Evolutionary conservation across 352 stramenopile genomes (phyloP).

Genomic region (Globisporangium spiculum): DNA sequence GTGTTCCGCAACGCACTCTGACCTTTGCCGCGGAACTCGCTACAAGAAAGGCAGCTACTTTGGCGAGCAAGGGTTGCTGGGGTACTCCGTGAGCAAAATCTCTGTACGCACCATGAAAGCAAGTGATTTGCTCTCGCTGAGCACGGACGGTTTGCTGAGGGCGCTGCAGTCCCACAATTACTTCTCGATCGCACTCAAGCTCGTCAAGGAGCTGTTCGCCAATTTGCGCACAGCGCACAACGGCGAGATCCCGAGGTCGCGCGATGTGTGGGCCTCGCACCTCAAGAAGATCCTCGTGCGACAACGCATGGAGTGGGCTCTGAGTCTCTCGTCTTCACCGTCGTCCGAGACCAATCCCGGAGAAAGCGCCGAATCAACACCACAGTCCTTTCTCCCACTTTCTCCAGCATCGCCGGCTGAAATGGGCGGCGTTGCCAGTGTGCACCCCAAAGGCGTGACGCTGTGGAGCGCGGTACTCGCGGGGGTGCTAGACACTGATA

Average conservation of each 20-base stretch:
- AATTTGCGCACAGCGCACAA: constrained; percentile 7
- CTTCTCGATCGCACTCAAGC: constrained; percentile 20
- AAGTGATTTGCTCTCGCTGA: constrained; percentile 22
- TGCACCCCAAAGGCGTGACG: constrained; percentile 11
- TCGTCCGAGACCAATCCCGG: neutral
- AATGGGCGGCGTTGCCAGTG: neutral
- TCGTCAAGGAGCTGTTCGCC: constrained; percentile 18
- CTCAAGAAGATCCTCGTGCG: constrained; percentile 21
- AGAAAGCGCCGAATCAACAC: neutral
- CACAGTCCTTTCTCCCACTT: constrained; percentile 5
- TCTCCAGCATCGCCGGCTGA: neutral
- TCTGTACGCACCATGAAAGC: constrained; percentile 21
- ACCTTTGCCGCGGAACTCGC: neutral
- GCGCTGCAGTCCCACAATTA: constrained; percentile 21
- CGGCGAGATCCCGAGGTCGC: constrained; percentile 9
- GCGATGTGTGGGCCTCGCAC: constrained; percentile 18
- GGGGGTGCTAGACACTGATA: constrained; percentile 21
- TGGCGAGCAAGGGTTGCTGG: constrained; percentile 54
- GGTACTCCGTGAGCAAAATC: constrained; percentile 37
- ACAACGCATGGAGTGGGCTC: constrained; percentile 19
- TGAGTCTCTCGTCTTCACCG: constrained; percentile 6
- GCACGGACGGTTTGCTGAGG: constrained; percentile 9
- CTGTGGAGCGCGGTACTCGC: constrained; percentile 24
- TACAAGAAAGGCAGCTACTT: constrained; percentile 46
- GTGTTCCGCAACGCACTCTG: neutral